Base-by-base conservation (phyloP, 331 rosid genomes). In the Rosa hybrid region DNA sequence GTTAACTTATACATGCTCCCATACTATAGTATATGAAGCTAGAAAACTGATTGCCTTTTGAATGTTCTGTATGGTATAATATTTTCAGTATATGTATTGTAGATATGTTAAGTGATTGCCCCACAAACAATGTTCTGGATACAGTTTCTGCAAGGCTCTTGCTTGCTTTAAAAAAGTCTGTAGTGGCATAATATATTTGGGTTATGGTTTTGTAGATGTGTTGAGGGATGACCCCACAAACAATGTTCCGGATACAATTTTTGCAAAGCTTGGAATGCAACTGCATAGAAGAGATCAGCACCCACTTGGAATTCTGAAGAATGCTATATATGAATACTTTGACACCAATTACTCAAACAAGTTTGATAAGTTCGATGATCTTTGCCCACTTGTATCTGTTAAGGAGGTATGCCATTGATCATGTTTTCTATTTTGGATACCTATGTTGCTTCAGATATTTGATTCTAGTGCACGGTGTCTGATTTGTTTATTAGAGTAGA, bases 231-330 rank as follows among this genome's bases (percentile, higher is more conserved):
- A 93, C 71, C 97, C 97, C 60, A 90, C 97, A 56, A 96, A 96
- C 85, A 96, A 96, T 83, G 98, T 93, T 74, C 98, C 94, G 4
- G 97, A 96, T 84, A 85, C 86, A 7, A 93, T 96, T 65, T 96
- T 90, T 79, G 81, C 93, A 4, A 96, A 91, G 86, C 93, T 96
- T 78, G 98, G 99, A 68, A 74, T 92, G 97, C 97, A 96, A 80
- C 97, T 96, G 81, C 99, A 93, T 77, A 88, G 91, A 83, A 88
- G 96, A 89, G 92, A 93, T 83, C 87, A 91, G n/a, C 98, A 92
- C 78, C 98, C 97, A 7, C 91, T 93, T 78, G 99, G 98, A 68
- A 96, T 93, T 78, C 78, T 96, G 77, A 96, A 90, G 94, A 96
- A 96, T 82, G 91, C 91, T 2, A 92, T 96, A 81, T 80, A 86